These are phyloP conservation scores for Euptelea pleiosperma DNA, from an alignment of 164 flowering plant genomes.

Conservation along the genomic window DNA sequence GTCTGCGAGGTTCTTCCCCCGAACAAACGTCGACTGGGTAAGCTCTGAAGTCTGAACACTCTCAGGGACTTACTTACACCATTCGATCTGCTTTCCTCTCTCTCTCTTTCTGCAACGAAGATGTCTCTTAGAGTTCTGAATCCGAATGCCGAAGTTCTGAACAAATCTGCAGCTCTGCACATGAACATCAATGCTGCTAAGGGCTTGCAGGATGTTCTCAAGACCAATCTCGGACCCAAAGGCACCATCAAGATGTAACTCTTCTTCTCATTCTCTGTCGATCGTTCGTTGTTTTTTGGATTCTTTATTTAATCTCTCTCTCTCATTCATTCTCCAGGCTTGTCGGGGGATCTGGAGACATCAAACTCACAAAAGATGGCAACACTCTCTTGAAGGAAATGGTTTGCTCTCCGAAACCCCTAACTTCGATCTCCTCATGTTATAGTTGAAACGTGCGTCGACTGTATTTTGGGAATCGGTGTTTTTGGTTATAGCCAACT, in stretches of 20 bases:
- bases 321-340: slow-evolving; percentile 49
- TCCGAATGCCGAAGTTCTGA: slow-evolving; percentile 95
- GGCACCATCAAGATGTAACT: slow-evolving; percentile 96
- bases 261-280: background rate
- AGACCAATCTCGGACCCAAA: slow-evolving; percentile 94
- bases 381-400: slow-evolving; percentile 95
- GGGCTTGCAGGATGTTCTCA: slow-evolving; percentile 94
- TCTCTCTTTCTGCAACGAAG: slow-evolving; percentile 11
- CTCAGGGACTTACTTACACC: background rate
- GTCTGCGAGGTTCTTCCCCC: background rate
- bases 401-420: slow-evolving; percentile 37
- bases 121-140: slow-evolving; percentile 84
- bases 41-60: too few species aligned
- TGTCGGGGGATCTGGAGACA: slow-evolving; percentile 98
- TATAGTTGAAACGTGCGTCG: too few species aligned
- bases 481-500: too few species aligned
- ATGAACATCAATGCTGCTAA: slow-evolving; percentile 99
- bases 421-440: background rate
- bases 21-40: background rate
- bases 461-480: too few species aligned
- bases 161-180: slow-evolving; percentile 92
- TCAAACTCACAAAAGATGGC: slow-evolving; percentile 97
- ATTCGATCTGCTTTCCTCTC: background rate
- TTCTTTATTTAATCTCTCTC: background rate
- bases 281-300: background rate